Conservation (phyloP, 306 rosid genomes). For the Trifolium dubium region DNA sequence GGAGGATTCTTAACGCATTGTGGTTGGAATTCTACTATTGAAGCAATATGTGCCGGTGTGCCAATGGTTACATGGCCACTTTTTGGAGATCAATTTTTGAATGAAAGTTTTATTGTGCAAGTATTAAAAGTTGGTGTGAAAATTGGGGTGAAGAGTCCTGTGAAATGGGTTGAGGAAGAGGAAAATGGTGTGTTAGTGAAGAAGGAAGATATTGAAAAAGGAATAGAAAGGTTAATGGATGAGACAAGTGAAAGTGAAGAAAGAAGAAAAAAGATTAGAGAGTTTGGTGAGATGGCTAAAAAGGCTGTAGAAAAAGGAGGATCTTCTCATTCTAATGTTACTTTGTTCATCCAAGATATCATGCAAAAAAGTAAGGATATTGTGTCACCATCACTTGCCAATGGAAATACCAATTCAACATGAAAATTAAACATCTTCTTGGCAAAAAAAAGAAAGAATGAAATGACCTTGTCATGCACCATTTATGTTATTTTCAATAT, state of each 20-base stretch:
- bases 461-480: not conserved
- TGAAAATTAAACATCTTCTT: not conserved
- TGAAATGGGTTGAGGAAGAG: constrained; percentile 42
- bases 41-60: constrained; percentile 56
- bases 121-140: constrained; percentile 40
- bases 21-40: constrained; percentile 67
- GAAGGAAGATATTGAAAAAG: constrained; percentile 49
- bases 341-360: constrained; percentile 53
- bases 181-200: constrained; percentile 43
- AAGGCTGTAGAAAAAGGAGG: constrained; percentile 61
- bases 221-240: constrained; percentile 47
- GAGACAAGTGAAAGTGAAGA: constrained; percentile 45
- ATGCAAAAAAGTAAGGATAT: constrained; percentile 19
- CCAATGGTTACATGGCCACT: constrained; percentile 75
- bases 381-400: not conserved
- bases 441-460: not conserved
- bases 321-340: constrained; percentile 53
- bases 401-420: not conserved
- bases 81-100: constrained; percentile 55
- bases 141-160: constrained; percentile 44
- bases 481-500: not conserved
- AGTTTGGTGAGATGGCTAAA: constrained; percentile 49
- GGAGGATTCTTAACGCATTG: constrained; percentile 68
- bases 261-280: constrained; percentile 41
- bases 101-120: constrained; percentile 44